Evolutionary conservation across 2,329 filamentous ascomycete genomes (phyloP).

Genomic region (Cryphonectria parasitica): DNA sequence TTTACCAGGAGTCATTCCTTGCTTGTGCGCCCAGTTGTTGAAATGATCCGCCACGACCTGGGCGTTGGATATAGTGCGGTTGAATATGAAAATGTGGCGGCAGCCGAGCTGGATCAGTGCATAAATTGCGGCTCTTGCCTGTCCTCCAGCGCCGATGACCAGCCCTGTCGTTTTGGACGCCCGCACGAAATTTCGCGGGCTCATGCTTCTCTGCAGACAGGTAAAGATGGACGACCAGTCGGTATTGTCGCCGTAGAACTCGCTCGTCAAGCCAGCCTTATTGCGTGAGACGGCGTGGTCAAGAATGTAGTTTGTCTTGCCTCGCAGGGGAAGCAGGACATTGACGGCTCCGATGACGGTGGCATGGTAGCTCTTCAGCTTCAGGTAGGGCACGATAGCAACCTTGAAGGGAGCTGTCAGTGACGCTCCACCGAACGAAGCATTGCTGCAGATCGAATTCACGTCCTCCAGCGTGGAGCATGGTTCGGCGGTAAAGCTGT

Average conservation of each 20-base stretch:
- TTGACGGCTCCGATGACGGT: constrained; percentile 74
- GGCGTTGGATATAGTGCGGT: constrained; percentile 66
- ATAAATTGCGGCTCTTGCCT: constrained; percentile 76
- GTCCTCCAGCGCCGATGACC: constrained; percentile 68
- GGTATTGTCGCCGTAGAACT: constrained; percentile 63
- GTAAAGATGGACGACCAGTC: constrained; percentile 48
- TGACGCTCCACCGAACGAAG: constrained; percentile 67
- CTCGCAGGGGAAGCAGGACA: constrained; percentile 68
- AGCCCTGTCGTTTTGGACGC: constrained; percentile 57
- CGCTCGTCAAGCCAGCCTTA: constrained; percentile 62
- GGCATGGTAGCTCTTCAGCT: constrained; percentile 69
- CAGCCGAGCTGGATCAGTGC: constrained; percentile 75
- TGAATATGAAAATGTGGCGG: constrained; percentile 72
- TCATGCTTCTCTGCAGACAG: constrained; percentile 70
- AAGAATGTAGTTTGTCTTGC: constrained; percentile 51
- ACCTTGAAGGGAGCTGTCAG: constrained; percentile 74
- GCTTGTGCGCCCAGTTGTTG: constrained; percentile 53
- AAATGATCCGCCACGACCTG: constrained; percentile 69
- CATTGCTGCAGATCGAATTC: constrained; percentile 59
- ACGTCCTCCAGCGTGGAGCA: constrained; percentile 65
- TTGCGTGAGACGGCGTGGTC: constrained; percentile 63
- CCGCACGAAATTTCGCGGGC: constrained; percentile 65
- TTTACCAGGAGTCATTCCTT: constrained; percentile 42
- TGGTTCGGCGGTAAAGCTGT: constrained; percentile 64
- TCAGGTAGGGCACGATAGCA: constrained; percentile 65